Evolutionary conservation across 1,284 basidiomycete species (phyloP), one percentile per base, ranked within the genome.

Genomic region (Cerrena zonata): DNA sequence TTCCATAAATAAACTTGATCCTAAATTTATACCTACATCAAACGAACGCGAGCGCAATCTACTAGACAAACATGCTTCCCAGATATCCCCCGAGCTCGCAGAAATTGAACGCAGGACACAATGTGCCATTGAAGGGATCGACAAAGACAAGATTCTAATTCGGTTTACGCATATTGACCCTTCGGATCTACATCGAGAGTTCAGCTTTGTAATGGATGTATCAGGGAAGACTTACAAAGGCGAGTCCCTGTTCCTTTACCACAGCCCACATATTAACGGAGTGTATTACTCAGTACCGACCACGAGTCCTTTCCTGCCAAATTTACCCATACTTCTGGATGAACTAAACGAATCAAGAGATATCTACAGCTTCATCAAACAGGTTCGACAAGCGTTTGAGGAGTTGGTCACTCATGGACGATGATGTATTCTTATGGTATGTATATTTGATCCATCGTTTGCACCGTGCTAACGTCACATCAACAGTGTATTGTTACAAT

Each of bases 181-280:
- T 2, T 58, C 69, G 0, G 77, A 85, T 49, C 72, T 46, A 5
- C 47, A 76, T 13, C 73, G 78, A 26, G 88, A 91, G 58, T 90
- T 84, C 56, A 84, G 77, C 49, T 74, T 94, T 51, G 82, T 92
- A 0, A 64, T 94, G 23, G 89, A 94, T 60, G 73, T 91, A 15
- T 80, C 84, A 0, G 66, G 69, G 7, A 66, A 69, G 11, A 65
- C 70, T 2, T 92, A 90, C 59, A 78, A 78, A 72, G 86, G 91
- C 90, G 49, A 47, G 74, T 60, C n/a, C 37, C 4, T 22, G n/a
- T 7, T 5, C 18, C 13, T 3, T 27, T 24, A 21, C 3, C 19
- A 13, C 49, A 45, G 49, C 45, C n/a, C 49, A 34, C 46, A 22
- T 19, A 4, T 27, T 34, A 4, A 23, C 45, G 39, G 38, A 45